phyloP scores from a whole-genome alignment of 2,329 filamentous ascomycete genomes.

The Leptographium lundbergii region DNA sequence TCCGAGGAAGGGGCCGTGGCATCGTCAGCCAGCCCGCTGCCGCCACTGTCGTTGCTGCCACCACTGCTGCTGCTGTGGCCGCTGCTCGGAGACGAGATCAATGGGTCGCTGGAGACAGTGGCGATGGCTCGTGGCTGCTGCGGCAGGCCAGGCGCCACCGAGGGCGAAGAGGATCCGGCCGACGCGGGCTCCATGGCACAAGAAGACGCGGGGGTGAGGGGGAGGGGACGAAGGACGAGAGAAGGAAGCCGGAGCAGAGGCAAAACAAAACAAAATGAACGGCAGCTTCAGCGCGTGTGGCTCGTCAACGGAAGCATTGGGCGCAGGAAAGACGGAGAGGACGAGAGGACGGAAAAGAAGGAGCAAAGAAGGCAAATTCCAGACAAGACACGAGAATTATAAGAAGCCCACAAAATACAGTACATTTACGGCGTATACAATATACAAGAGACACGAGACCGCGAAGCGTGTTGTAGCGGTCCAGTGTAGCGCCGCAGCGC shows the following conservation, averaged over 20 bases:
- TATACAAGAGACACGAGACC: slow-evolving; percentile 10
- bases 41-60: slow-evolving; percentile 1
- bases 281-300: not conserved
- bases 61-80: slow-evolving; percentile 8
- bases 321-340: not conserved
- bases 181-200: slow-evolving; percentile 8
- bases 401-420: slow-evolving; percentile 8
- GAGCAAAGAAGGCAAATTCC: not conserved
- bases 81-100: not conserved
- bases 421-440: slow-evolving; percentile 6
- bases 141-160: slow-evolving; percentile 3
- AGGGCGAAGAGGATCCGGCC: slow-evolving; percentile 5
- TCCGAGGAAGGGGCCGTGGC: slow-evolving; percentile 9
- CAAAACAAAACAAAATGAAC: not conserved
- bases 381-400: slow-evolving; percentile 11
- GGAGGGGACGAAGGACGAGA: not conserved
- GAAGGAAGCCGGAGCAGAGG: not conserved
- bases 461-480: slow-evolving; percentile 12
- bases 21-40: slow-evolving; percentile 4
- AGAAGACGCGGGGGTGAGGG: not conserved
- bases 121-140: not conserved
- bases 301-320: not conserved
- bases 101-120: not conserved
- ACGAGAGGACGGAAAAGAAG: not conserved
- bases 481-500: slow-evolving; percentile 3